These are phyloP conservation scores for Vigna unguiculata DNA, from an alignment of 306 rosid species.

Conservation along the genomic window DNA sequence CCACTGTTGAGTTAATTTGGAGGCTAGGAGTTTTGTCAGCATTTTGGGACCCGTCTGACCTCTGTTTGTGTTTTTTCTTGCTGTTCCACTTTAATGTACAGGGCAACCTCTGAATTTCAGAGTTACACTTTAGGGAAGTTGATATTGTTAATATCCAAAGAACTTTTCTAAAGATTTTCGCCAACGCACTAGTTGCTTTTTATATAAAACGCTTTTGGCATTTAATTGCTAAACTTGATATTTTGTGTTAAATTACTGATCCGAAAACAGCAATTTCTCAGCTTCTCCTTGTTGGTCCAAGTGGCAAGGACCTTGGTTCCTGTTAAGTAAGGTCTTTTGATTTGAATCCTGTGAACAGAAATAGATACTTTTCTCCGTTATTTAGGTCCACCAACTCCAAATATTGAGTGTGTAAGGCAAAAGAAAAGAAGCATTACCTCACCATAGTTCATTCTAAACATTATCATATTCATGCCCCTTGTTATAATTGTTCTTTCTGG, in stretches of 20 bases:
- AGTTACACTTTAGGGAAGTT: background rate
- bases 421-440: constrained; percentile 2
- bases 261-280: background rate
- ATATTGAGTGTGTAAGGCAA: background rate
- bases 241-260: background rate
- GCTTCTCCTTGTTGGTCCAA: background rate
- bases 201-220: background rate
- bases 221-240: constrained; percentile 2
- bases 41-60: background rate
- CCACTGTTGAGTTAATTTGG: background rate
- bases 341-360: constrained; percentile 9
- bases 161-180: background rate
- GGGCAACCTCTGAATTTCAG: background rate
- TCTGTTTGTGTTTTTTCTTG: background rate
- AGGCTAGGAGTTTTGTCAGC: background rate
- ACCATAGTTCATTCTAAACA: background rate
- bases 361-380: background rate
- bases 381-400: background rate
- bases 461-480: background rate
- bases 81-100: background rate
- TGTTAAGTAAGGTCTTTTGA: constrained; percentile 1
- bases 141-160: constrained; percentile 26
- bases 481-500: background rate
- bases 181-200: background rate
- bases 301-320: constrained; percentile 12